Evolutionary conservation across 2,329 filamentous ascomycete genomes (phyloP).

Genomic region (Dryadomyces quercus-mongolicae): DNA sequence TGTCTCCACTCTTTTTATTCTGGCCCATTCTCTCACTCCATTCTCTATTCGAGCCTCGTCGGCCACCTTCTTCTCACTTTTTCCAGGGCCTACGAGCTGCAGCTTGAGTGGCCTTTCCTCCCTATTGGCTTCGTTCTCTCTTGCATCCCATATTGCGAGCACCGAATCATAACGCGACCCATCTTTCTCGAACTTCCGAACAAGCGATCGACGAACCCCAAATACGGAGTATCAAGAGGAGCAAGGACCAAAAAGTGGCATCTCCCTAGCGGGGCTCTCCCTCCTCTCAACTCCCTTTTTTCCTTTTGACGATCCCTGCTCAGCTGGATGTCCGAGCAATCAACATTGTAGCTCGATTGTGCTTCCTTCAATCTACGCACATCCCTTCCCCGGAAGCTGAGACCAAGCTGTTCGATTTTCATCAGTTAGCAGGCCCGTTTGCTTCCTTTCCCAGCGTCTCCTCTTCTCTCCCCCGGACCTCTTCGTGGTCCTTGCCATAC

Average conservation of each 20-base stretch:
- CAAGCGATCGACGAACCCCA: background rate
- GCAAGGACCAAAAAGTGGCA: background rate
- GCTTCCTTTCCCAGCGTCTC: background rate
- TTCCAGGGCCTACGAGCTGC: background rate
- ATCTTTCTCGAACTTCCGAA: background rate
- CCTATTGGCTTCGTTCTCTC: background rate
- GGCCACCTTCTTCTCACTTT: background rate
- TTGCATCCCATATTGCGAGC: background rate
- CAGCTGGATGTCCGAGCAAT: background rate
- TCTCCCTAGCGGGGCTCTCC: background rate
- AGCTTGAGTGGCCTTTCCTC: background rate
- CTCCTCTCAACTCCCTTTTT: background rate
- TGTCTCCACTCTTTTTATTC: background rate
- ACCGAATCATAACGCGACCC: background rate
- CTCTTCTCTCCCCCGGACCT: background rate
- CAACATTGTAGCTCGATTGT: background rate
- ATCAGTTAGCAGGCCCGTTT: background rate
- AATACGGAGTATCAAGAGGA: background rate
- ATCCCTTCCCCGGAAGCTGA: background rate
- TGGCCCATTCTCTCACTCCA: background rate
- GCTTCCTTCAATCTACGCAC: background rate
- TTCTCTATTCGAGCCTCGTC: constrained; percentile 1
- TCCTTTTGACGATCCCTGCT: background rate
- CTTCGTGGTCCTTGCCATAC: background rate
- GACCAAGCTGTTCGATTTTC: background rate